Evolutionary conservation across 345 rosid species (phyloP).

Genomic region (Murraya koenigii): DNA sequence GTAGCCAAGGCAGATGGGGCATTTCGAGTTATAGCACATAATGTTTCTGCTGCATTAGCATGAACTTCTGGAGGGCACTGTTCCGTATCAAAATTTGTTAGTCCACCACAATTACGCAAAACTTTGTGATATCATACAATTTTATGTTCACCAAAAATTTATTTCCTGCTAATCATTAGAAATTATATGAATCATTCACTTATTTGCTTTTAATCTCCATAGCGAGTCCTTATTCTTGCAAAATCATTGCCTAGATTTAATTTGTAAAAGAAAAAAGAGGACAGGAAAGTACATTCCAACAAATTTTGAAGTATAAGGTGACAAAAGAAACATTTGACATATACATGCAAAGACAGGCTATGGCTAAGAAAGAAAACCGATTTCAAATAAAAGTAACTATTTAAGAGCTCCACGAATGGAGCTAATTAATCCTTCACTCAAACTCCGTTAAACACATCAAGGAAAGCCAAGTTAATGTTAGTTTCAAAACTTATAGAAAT

Average conservation of each 20-base stretch:
- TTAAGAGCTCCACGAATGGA: neutral
- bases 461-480: neutral
- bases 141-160: neutral
- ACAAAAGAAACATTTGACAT: neutral
- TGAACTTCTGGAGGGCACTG: constrained; percentile 91
- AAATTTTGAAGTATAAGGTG: neutral
- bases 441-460: neutral
- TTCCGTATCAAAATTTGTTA: constrained; percentile 21
- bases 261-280: neutral
- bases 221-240: neutral
- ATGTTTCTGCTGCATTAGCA: constrained; percentile 91
- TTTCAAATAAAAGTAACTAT: neutral
- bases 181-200: neutral
- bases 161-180: neutral
- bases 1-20: constrained; percentile 88
- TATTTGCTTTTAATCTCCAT: neutral
- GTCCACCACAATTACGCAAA: neutral
- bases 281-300: neutral
- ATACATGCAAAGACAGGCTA: neutral
- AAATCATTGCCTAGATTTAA: neutral
- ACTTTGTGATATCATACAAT: neutral
- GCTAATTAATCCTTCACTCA: neutral
- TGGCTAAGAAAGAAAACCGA: neutral
- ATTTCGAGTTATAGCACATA: constrained; percentile 90
- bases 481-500: neutral